A percentile compares a stretch with the other conserved stretches of the same genome.
Conservation (phyloP, 2,329 filamentous ascomycete genomes). For the Sclerotinia glacialis region DNA sequence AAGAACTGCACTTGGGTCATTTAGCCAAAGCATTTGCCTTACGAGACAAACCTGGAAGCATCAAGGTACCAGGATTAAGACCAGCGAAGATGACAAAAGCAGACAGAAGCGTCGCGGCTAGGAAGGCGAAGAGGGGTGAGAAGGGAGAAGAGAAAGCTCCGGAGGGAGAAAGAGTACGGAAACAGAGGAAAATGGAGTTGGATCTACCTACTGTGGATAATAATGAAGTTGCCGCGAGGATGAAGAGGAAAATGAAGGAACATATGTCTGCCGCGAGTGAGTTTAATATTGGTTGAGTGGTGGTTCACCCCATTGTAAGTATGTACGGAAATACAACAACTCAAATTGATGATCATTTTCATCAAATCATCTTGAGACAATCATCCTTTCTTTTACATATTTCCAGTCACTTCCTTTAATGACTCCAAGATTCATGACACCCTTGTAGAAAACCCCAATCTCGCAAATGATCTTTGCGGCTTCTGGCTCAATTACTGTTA, state of each 20-base stretch:
- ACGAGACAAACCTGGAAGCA: constrained; percentile 81
- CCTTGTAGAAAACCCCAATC: background rate
- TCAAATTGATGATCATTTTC: background rate
- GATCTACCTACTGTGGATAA: constrained; percentile 47
- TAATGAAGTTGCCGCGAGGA: constrained; percentile 60
- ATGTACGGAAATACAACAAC: background rate
- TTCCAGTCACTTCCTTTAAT: background rate
- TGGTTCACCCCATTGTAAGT: background rate
- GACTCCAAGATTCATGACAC: background rate
- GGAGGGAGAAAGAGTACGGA: constrained; percentile 38
- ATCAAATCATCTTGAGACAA: background rate
- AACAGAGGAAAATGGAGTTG: constrained; percentile 41
- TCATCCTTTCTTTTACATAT: background rate
- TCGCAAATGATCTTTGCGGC: background rate
- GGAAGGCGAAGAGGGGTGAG: constrained; percentile 41
- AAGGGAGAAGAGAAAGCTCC: constrained; percentile 39
- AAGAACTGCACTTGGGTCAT: constrained; percentile 85
- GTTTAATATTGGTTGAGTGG: constrained; percentile 62
- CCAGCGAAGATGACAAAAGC: constrained; percentile 44
- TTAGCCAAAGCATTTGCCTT: constrained; percentile 90
- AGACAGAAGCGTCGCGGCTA: constrained; percentile 42
- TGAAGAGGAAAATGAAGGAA: constrained; percentile 61
- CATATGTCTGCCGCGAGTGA: constrained; percentile 58
- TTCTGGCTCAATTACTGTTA: background rate
- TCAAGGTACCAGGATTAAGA: constrained; percentile 54